phyloP scores from a whole-genome alignment of 2,329 filamentous ascomycete genomes.

The Aspergillus fumigatiaffinis region DNA sequence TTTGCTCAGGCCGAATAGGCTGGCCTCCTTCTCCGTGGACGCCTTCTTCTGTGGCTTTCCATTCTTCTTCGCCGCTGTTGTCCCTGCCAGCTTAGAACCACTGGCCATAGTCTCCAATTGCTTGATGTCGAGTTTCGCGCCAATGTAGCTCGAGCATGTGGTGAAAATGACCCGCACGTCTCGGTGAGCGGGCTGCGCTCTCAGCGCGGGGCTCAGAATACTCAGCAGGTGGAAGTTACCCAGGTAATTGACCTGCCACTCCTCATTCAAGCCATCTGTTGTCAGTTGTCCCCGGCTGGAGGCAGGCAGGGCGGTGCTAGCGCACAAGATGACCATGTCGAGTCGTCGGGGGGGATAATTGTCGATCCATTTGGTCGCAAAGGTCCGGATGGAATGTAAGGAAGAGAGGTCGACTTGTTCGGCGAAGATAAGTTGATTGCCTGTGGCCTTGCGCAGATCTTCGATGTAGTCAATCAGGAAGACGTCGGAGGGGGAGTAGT shows the following conservation, averaged over 20 bases:
- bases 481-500: conserved; percentile 72
- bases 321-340: conserved; percentile 88
- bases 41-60: conserved; percentile 33
- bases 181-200: conserved; percentile 86
- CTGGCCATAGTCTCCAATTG: conserved; percentile 8
- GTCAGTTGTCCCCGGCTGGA: conserved; percentile 58
- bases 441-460: conserved; percentile 71
- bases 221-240: conserved; percentile 93
- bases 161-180: conserved; percentile 85
- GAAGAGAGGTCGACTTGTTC: conserved; percentile 89
- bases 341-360: conserved; percentile 84
- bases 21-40: conserved; percentile 11
- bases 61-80: background rate
- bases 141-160: conserved; percentile 85
- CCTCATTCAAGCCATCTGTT: conserved; percentile 76
- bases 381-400: conserved; percentile 84
- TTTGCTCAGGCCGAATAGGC: conserved; percentile 61
- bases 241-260: conserved; percentile 93
- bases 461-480: conserved; percentile 92
- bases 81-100: background rate
- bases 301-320: conserved; percentile 61
- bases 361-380: conserved; percentile 97
- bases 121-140: conserved; percentile 59
- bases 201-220: conserved; percentile 83
- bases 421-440: conserved; percentile 87